Conservation (phyloP, 139 green algal species). For the Axilococcus clingmanii region DNA sequence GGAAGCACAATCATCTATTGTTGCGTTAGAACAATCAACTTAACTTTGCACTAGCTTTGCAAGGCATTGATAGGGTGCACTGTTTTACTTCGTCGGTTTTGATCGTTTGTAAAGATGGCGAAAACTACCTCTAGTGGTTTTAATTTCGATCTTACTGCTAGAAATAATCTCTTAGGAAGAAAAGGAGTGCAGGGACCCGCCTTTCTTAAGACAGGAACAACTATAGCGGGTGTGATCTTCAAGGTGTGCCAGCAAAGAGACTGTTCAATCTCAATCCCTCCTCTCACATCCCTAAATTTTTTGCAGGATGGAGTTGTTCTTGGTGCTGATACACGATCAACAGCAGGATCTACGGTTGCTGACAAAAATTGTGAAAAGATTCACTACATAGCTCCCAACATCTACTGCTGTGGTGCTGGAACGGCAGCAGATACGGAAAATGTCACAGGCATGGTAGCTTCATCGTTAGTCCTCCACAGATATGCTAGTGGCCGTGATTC, state of each 20-base stretch:
- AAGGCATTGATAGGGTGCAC: too few relatives aligned
- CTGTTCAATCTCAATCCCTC: not conserved
- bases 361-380: slow-evolving; percentile 99
- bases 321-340: slow-evolving; percentile 94
- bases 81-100: too few relatives aligned
- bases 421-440: slow-evolving; percentile 94
- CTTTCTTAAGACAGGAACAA: slow-evolving; percentile 92
- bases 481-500: slow-evolving; percentile 72
- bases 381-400: slow-evolving; percentile 96
- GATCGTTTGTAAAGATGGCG: too few relatives aligned
- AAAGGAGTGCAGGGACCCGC: slow-evolving; percentile 57
- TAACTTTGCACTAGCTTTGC: too few relatives aligned
- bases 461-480: slow-evolving; percentile 79
- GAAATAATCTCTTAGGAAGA: slow-evolving; percentile 72
- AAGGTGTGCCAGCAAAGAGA: slow-evolving; percentile 54
- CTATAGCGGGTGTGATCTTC: slow-evolving; percentile 90
- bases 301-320: slow-evolving; percentile 93
- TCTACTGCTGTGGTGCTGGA: slow-evolving; percentile 96
- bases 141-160: slow-evolving; percentile 78
- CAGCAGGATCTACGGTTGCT: slow-evolving; percentile 85
- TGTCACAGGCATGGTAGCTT: slow-evolving; percentile 95
- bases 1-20: too few relatives aligned
- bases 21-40: too few relatives aligned
- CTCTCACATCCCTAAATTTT: not conserved
- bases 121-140: slow-evolving; percentile 79